Percentiles rank a stretch among this genome's conserved stretches.
phyloP scores from a whole-genome alignment of 2,329 filamentous ascomycete genomes.

The Fusarium irregulare region DNA sequence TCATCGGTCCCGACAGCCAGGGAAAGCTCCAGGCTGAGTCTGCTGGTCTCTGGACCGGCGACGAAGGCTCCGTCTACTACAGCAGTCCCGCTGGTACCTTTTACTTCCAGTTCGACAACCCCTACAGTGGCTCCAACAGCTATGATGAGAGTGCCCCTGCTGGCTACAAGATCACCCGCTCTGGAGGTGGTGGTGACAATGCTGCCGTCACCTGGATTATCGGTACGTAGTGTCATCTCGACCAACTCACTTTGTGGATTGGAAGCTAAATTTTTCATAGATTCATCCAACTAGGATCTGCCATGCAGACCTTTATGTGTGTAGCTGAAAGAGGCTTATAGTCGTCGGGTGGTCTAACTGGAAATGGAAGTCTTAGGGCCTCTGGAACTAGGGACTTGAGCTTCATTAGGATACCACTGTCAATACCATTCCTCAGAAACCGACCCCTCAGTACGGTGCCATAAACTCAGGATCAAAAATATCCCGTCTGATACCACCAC shows the following conservation, averaged over 20 bases:
- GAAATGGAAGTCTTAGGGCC: no score
- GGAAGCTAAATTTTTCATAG: no score
- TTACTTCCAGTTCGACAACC: not conserved
- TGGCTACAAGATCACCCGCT: not conserved
- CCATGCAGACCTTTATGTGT: not conserved
- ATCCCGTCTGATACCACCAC: not conserved
- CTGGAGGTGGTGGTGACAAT: not conserved
- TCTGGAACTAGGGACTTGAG: no score
- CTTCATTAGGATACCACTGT: no score
- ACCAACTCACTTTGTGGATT: fast-evolving
- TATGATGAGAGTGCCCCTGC: not conserved
- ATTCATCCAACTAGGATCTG: not conserved
- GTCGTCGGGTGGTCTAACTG: no score
- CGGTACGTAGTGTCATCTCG: not conserved
- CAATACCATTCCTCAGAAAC: no score
- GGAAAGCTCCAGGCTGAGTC: not conserved
- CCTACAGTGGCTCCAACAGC: not conserved
- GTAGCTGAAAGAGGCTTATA: no score
- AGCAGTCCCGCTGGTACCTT: not conserved
- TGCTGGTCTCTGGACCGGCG: not conserved
- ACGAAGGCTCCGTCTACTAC: not conserved
- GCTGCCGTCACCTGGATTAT: not conserved
- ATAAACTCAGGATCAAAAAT: not conserved
- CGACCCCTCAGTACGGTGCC: no score
- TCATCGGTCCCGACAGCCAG: not conserved